Base-by-base conservation (phyloP, 441 rosid genomes). In the Corymbia calophylla region DNA sequence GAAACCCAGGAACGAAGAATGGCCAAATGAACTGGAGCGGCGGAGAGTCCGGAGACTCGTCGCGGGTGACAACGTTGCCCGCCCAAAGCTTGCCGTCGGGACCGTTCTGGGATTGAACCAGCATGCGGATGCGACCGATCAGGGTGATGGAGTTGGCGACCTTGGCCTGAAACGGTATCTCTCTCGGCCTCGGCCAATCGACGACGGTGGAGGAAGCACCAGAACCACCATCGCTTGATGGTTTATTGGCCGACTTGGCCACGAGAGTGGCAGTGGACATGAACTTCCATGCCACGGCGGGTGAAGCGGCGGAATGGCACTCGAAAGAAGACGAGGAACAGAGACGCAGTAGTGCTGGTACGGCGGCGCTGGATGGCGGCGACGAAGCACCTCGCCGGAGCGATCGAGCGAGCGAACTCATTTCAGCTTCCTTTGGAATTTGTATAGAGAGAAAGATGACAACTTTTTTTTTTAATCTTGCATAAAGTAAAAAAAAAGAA, bases 21-120 rank as follows among this genome's bases (percentile, higher is more conserved):
- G 23, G 32, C 47, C 85, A 12, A 27, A 82, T 87, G 21, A 91
- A 93, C 96, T 94, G 92, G 81, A 92, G 88, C 89, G 93, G 87
- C 35, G 94, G 88, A 64, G 89, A 91, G 85, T 90, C 73, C 86
- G 94, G 53, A 70, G 93, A 86, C 31, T 64, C 55, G 48, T 89
- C 73, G 91, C 91, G 94, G 2, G 95, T 91, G 64, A 95, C 90
- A 55, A 94, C 94, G 73, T 95, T 95, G 10, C 92, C 94, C 17
- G 95, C 95, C 94, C 95, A 93, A 91, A 88, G 93, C 89, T 93
- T 93, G 27, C 95, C 95, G 88, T 94, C 95, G 6, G 95, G 58
- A 85, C 93, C 91, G 86, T 93, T 90, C 84, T 94, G 87, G 66
- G 90, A 91, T 54, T 94, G 94, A 86, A 94, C 94, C 4, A 93